phyloP scores from a whole-genome alignment of 2,329 filamentous ascomycete genomes.

The Diplodia scrobiculata region DNA sequence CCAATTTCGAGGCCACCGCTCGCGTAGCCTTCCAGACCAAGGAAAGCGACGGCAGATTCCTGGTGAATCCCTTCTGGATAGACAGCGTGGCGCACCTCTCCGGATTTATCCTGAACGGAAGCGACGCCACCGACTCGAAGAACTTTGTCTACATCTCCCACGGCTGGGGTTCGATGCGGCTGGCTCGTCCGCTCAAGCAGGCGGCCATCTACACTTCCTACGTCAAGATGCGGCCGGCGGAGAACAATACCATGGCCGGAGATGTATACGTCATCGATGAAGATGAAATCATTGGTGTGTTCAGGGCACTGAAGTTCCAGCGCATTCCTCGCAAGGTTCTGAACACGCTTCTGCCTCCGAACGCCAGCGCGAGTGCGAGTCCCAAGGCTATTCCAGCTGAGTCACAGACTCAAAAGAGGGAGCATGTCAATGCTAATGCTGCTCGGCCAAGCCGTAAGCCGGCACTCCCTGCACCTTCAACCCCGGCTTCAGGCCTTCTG shows the following conservation, averaged over 20 bases:
- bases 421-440: too few species aligned
- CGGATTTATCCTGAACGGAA: conserved; percentile 36
- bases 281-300: too few species aligned
- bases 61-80: conserved; percentile 35
- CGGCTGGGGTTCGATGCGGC: conserved; percentile 35
- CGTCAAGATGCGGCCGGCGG: conserved; percentile 35
- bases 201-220: conserved; percentile 33
- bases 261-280: conserved; percentile 49
- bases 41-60: conserved; percentile 27
- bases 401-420: too few species aligned
- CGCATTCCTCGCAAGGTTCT: too few species aligned
- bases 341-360: too few species aligned
- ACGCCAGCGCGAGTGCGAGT: too few species aligned
- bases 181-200: conserved; percentile 32
- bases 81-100: conserved; percentile 36
- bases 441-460: too few species aligned
- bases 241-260: conserved; percentile 41
- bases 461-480: too few species aligned
- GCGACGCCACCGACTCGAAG: conserved; percentile 32
- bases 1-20: conserved; percentile 45
- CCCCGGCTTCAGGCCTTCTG: too few species aligned
- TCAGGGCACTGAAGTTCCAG: too few species aligned
- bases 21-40: background rate
- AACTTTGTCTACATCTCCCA: conserved; percentile 35
- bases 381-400: too few species aligned